These are phyloP conservation scores for Myrmaecium sp. DNA, from an alignment of 2,329 filamentous ascomycete species.

Conservation along the genomic window DNA sequence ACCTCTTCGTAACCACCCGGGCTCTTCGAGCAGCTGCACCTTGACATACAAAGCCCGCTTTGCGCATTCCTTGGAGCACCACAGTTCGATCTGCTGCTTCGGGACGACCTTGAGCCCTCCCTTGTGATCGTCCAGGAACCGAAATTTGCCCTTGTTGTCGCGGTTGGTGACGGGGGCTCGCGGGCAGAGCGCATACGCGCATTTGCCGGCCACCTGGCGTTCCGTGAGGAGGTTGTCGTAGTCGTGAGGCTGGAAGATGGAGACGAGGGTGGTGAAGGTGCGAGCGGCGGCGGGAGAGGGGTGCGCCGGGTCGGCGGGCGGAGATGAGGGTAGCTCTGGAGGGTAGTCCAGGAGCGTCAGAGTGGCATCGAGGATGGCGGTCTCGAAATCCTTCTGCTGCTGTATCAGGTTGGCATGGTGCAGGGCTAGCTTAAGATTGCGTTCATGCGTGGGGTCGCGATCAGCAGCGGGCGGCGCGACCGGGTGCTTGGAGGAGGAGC, in stretches of 20 bases:
- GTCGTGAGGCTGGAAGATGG: constrained; percentile 68
- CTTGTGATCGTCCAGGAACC: constrained; percentile 46
- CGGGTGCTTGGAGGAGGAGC: constrained; percentile 9
- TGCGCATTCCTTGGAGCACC: constrained; percentile 71
- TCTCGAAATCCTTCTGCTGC: constrained; percentile 62
- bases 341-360: constrained; percentile 52
- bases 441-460: constrained; percentile 8
- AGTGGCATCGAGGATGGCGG: constrained; percentile 53
- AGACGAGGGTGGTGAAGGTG: constrained; percentile 49
- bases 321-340: constrained; percentile 40
- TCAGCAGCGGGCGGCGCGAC: constrained; percentile 5
- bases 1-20: constrained; percentile 64
- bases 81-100: constrained; percentile 59
- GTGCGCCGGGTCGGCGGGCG: constrained; percentile 30
- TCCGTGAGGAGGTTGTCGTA: constrained; percentile 81
- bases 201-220: constrained; percentile 66
- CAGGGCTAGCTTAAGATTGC: constrained; percentile 48
- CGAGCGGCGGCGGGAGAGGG: constrained; percentile 42
- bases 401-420: constrained; percentile 73
- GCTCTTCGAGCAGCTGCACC: constrained; percentile 71
- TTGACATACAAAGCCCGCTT: constrained; percentile 69
- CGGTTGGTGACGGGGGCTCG: constrained; percentile 42
- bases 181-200: constrained; percentile 70
- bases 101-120: constrained; percentile 49
- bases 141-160: constrained; percentile 32